A percentile compares a stretch with the other conserved stretches of the same genome.
Conservation (phyloP, 192 early-diverging fungal species). For the Coemansia erecta region DNA sequence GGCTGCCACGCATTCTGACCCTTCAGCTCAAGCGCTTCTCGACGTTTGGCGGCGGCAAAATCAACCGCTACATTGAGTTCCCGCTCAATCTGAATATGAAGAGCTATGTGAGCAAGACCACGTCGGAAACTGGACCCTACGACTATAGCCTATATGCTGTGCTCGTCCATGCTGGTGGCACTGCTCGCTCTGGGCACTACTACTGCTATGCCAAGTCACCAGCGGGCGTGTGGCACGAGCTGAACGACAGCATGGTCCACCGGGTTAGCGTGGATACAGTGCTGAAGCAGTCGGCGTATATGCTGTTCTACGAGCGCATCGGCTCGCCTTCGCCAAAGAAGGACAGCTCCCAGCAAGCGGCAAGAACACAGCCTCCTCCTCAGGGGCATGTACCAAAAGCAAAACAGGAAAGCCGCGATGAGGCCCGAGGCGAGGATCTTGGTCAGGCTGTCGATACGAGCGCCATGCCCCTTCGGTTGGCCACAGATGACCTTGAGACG, state of each 20-base stretch:
- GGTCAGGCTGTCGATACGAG: slow-evolving; percentile 6
- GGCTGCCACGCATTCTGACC: slow-evolving; percentile 66
- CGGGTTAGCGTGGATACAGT: slow-evolving; percentile 69
- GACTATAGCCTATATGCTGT: slow-evolving; percentile 75
- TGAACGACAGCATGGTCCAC: slow-evolving; percentile 74
- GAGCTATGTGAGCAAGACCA: slow-evolving; percentile 47
- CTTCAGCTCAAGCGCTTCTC: slow-evolving; percentile 88
- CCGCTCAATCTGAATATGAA: slow-evolving; percentile 62
- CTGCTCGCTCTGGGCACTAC: slow-evolving; percentile 83
- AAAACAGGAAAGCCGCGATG: not conserved
- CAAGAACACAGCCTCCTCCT: no score
- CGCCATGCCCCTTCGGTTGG: slow-evolving; percentile 2
- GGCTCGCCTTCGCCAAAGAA: slow-evolving; percentile 6
- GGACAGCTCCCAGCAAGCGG: not conserved
- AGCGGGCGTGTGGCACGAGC: slow-evolving; percentile 74
- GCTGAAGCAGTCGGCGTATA: slow-evolving; percentile 72
- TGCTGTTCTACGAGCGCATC: slow-evolving; percentile 74
- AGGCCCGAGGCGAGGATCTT: not conserved
- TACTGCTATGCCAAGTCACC: slow-evolving; percentile 78
- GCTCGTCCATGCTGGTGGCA: slow-evolving; percentile 73
- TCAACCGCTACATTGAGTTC: slow-evolving; percentile 63
- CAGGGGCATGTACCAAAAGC: not conserved
- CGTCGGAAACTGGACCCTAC: slow-evolving; percentile 50
- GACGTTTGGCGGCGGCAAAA: slow-evolving; percentile 63
- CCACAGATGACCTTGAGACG: slow-evolving; percentile 41